Conservation (phyloP, 768 basidiomycete genomes). For the Dioszegia aurantiaca region DNA sequence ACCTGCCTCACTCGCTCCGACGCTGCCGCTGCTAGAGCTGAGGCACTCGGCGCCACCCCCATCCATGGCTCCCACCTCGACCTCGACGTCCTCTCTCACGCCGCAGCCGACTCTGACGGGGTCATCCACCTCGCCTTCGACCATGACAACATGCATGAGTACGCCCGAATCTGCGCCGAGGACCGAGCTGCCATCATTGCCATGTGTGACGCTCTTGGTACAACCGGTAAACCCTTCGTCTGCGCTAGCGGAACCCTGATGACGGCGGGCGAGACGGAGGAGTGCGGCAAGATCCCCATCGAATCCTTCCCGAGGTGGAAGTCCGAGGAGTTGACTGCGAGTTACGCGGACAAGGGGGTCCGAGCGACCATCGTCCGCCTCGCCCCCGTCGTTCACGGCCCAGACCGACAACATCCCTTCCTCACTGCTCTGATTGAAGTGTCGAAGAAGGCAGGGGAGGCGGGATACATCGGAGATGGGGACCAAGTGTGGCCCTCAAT, state of each 20-base stretch:
- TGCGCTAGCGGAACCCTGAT: conserved; percentile 17
- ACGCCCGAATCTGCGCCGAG: conserved; percentile 1
- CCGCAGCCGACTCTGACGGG: conserved; percentile 28
- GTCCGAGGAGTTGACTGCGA: conserved; percentile 14
- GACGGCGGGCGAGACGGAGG: neutral
- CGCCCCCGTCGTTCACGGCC: conserved; percentile 22
- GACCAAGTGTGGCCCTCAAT: conserved; percentile 24
- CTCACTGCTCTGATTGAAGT: conserved; percentile 6
- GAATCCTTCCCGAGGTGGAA: conserved; percentile 3
- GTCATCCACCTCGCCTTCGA: conserved; percentile 40
- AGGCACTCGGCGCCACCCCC: conserved; percentile 22
- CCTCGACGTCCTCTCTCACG: conserved; percentile 21
- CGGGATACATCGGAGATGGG: conserved; percentile 23
- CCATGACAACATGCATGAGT: conserved; percentile 22
- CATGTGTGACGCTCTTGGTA: conserved; percentile 20
- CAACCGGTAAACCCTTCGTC: conserved; percentile 35
- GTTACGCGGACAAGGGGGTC: conserved; percentile 20
- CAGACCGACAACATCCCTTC: conserved; percentile 16
- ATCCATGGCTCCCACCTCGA: conserved; percentile 32
- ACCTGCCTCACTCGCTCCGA: conserved; percentile 28
- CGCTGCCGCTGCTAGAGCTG: conserved; percentile 20
- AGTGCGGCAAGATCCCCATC: neutral
- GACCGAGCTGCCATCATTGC: conserved; percentile 35
- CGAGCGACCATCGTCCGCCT: conserved; percentile 22
- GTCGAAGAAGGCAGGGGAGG: conserved; percentile 12